Evolutionary conservation across 805 yeast species (phyloP), one percentile per base, ranked within the genome.

Genomic region (Saccharomycopsis babjevae): DNA sequence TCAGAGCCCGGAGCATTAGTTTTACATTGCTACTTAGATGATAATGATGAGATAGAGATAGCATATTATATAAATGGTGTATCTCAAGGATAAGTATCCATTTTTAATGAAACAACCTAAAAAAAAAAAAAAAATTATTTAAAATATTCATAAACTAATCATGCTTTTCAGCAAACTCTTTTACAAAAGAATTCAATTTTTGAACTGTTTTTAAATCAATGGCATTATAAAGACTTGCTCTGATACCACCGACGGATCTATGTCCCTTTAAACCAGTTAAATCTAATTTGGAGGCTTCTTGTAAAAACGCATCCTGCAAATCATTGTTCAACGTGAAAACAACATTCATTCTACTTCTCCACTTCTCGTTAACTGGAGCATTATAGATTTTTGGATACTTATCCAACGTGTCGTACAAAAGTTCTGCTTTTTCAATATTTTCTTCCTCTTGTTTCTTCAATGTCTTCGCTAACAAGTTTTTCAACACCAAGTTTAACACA

Each of bases 221-320:
- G 16, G 98, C 97, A 69, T 94, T 93, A 73, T 93, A 92, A 59
- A 91, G 76, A 15, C 97, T 91, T 16, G 96, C 92, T 73, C 99
- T 85, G 74, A 94, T 87, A 36, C 99, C 99, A 58, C 98, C 98
- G 54, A 93, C 98, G 3, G 97, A 89, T 72, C 98, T 83, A 74
- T 93, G 98, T 50, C 99, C 98, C 74, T 91, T 89, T 69, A 93
- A 79, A 6, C 97, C 98, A 5, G 84, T 76, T 64, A 94, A 77
- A 1, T 82, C 79, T 61, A 66, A 70, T 32, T 72, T 80, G 28
- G 76, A 79, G 2, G 97, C 96, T 56, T 78, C 84, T 63, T 82
- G 76, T 63, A 93, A 69, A 74, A 94, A 94, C 1, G 36, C 8
- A 36, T 32, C 43, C 18, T 38, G 39, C 28, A 36, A 16, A 3